These are phyloP conservation scores for Canna indica DNA, from an alignment of 176 grass and related monocot genomes.

Conservation along the genomic window DNA sequence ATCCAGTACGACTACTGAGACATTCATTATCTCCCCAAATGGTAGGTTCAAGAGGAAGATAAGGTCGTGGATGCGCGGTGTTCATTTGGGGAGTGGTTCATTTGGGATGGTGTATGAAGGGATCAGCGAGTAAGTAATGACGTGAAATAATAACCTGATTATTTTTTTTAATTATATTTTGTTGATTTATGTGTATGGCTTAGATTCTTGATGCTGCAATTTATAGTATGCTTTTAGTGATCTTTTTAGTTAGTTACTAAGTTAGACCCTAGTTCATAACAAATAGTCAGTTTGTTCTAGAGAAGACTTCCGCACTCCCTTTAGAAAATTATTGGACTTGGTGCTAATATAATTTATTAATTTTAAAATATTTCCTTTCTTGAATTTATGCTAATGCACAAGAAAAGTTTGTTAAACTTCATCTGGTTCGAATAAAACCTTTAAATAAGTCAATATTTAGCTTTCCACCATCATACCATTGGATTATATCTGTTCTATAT, in stretches of 20 bases:
- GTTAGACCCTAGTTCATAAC: neutral
- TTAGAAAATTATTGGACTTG: neutral
- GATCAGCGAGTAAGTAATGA: constrained; percentile 87
- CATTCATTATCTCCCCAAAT: constrained; percentile 78
- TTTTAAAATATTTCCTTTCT: too few species aligned
- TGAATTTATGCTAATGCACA: too few species aligned
- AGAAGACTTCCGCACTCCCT: neutral
- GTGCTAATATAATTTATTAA: too few species aligned
- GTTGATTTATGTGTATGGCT: neutral
- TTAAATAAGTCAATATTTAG: too few species aligned
- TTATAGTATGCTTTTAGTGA: neutral
- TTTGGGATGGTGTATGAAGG: constrained; percentile 86
- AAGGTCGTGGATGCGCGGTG: constrained; percentile 67
- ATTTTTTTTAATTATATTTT: neutral
- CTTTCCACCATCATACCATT: too few species aligned
- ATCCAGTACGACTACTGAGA: constrained; percentile 76
- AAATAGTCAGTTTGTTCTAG: neutral
- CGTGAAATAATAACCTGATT: constrained; percentile 13
- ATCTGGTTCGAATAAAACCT: too few species aligned
- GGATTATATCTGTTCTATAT: neutral
- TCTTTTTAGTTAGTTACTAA: neutral
- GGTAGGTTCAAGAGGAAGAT: constrained; percentile 70
- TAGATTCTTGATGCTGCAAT: neutral
- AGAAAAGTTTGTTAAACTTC: too few species aligned
- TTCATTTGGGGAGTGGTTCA: constrained; percentile 72